Evolutionary conservation across 768 basidiomycete species (phyloP).

Genomic region (Paxillus rubicundulus): DNA sequence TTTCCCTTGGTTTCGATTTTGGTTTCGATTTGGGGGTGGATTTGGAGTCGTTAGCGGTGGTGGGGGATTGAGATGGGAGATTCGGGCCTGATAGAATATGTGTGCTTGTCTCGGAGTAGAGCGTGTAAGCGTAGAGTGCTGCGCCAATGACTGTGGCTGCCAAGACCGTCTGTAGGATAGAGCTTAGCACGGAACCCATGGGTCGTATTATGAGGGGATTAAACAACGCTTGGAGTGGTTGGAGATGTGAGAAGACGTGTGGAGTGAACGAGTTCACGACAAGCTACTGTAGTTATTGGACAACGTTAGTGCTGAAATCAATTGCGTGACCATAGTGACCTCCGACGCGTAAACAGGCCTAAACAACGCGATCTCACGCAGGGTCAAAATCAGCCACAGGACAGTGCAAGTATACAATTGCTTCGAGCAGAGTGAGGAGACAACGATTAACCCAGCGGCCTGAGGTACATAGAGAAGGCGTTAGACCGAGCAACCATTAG

Average conservation of each 20-base stretch:
- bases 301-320: too few relatives aligned
- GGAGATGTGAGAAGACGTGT: too few relatives aligned
- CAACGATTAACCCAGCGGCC: not conserved
- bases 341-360: constrained; percentile 26
- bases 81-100: not conserved
- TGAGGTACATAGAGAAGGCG: too few relatives aligned
- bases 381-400: not conserved
- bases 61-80: not conserved
- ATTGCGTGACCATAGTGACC: too few relatives aligned
- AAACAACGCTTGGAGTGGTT: too few relatives aligned
- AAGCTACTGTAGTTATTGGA: too few relatives aligned
- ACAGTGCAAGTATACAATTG: too few relatives aligned
- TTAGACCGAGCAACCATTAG: constrained; percentile 6
- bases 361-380: constrained; percentile 22
- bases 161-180: constrained; percentile 40
- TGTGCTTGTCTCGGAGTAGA: constrained; percentile 6
- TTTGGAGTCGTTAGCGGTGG: too few relatives aligned
- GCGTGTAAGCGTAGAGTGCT: constrained; percentile 39
- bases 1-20: constrained; percentile 32
- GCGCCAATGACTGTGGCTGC: constrained; percentile 40
- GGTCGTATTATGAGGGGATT: not conserved
- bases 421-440: too few relatives aligned
- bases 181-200: constrained; percentile 50
- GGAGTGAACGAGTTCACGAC: too few relatives aligned
- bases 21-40: constrained; percentile 8